A percentile compares a stretch with the other conserved stretches of the same genome.
phyloP scores from a whole-genome alignment of 2,329 filamentous ascomycete genomes.

The Arthrobotrys megalospora region DNA sequence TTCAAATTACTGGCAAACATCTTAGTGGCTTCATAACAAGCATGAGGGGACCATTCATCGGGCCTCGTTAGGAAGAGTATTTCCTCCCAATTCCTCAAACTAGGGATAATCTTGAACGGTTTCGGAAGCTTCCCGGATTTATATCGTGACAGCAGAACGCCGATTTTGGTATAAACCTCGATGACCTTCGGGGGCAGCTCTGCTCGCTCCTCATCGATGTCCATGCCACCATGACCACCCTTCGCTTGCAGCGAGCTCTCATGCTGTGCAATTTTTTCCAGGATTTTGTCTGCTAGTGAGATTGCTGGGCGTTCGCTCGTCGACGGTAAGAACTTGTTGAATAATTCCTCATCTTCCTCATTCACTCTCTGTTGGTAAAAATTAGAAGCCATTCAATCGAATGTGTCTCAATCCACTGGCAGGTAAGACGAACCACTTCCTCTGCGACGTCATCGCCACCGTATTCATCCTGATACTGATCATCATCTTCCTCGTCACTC shows the following conservation, averaged over 20 bases:
- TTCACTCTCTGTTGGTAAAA: slow-evolving; percentile 80
- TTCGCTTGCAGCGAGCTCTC: slow-evolving; percentile 77
- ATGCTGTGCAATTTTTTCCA: slow-evolving; percentile 93
- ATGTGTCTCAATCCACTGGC: not conserved
- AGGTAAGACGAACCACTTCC: slow-evolving; percentile 39
- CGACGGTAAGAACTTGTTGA: slow-evolving; percentile 90
- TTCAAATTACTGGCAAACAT: slow-evolving; percentile 88
- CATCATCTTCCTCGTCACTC: slow-evolving; percentile 62
- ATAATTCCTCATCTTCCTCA: slow-evolving; percentile 88
- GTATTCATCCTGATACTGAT: slow-evolving; percentile 59
- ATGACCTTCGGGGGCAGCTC: slow-evolving; percentile 92
- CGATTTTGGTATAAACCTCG: slow-evolving; percentile 93
- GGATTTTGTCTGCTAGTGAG: slow-evolving; percentile 91
- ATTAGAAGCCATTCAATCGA: slow-evolving; percentile 3
- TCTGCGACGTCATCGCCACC: slow-evolving; percentile 47
- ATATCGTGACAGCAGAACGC: slow-evolving; percentile 89
- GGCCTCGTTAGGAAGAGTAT: slow-evolving; percentile 88
- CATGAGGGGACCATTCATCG: slow-evolving; percentile 82
- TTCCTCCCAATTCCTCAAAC: slow-evolving; percentile 91
- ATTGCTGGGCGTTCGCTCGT: slow-evolving; percentile 79
- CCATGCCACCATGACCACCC: slow-evolving; percentile 65
- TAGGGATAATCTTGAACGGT: slow-evolving; percentile 96
- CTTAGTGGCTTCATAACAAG: slow-evolving; percentile 88
- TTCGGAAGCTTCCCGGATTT: slow-evolving; percentile 97
- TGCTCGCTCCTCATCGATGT: slow-evolving; percentile 78